These are phyloP conservation scores for Pseudogymnoascus pannorum DNA, from an alignment of 2,329 filamentous ascomycete genomes.

Conservation along the genomic window DNA sequence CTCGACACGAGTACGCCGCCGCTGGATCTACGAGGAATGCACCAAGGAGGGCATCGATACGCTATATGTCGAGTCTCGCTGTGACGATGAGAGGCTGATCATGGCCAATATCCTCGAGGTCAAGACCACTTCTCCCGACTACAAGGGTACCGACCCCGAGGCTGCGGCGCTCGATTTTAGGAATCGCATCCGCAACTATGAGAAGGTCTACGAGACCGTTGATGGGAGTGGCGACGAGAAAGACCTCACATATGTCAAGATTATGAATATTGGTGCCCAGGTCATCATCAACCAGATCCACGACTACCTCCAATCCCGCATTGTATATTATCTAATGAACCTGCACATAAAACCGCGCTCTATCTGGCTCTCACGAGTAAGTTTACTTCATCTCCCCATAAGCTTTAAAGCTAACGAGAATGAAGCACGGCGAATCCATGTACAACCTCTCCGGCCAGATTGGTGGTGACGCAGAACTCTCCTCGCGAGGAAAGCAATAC, in stretches of 20 bases:
- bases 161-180: slow-evolving; percentile 85
- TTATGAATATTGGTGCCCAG: slow-evolving; percentile 91
- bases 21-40: slow-evolving; percentile 84
- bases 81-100: slow-evolving; percentile 90
- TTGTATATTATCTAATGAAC: slow-evolving; percentile 98
- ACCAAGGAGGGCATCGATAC: slow-evolving; percentile 73
- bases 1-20: slow-evolving; percentile 79
- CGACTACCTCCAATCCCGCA: slow-evolving; percentile 90
- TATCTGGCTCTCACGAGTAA: slow-evolving; percentile 89
- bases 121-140: slow-evolving; percentile 94
- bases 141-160: slow-evolving; percentile 89
- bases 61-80: slow-evolving; percentile 93
- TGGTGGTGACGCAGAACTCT: slow-evolving; percentile 84
- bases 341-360: slow-evolving; percentile 93
- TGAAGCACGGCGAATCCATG: slow-evolving; percentile 83
- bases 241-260: slow-evolving; percentile 88
- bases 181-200: slow-evolving; percentile 91
- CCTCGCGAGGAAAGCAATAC: slow-evolving; percentile 79
- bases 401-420: slow-evolving; percentile 16
- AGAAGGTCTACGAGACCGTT: slow-evolving; percentile 92
- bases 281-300: slow-evolving; percentile 97
- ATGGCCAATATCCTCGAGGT: slow-evolving; percentile 98
- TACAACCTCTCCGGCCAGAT: slow-evolving; percentile 89
- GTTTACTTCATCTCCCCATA: slow-evolving; percentile 29
- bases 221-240: slow-evolving; percentile 71